Conservation (phyloP, 345 rosid species). For the Draba incana region DNA sequence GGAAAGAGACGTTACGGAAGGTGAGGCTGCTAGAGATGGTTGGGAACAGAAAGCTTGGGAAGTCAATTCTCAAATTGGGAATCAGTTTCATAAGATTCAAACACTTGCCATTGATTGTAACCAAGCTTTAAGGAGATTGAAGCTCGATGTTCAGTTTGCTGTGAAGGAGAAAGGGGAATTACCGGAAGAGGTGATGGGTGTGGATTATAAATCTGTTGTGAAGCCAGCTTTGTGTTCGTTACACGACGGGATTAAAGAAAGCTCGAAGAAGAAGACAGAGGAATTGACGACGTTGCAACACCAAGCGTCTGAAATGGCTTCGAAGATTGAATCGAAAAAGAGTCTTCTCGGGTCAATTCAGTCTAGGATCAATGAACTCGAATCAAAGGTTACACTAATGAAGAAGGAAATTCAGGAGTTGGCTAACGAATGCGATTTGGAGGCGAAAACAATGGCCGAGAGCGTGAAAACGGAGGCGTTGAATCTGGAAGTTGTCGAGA, state of each 20-base stretch:
- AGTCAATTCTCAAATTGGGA: constrained; percentile 49
- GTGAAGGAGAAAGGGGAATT: constrained; percentile 61
- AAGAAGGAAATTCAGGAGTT: constrained; percentile 64
- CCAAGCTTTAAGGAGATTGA: constrained; percentile 71
- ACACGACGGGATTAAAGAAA: constrained; percentile 54
- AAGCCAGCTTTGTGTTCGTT: constrained; percentile 64
- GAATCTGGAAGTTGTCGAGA: constrained; percentile 60
- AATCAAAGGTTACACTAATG: constrained; percentile 51
- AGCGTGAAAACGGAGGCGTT: constrained; percentile 55
- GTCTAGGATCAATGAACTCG: constrained; percentile 61
- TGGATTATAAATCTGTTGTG: constrained; percentile 66
- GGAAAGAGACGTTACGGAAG: constrained; percentile 76
- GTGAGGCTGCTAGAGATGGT: constrained; percentile 60
- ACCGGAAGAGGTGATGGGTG: constrained; percentile 74
- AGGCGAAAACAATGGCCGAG: constrained; percentile 63
- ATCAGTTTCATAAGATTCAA: constrained; percentile 70
- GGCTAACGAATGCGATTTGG: constrained; percentile 50
- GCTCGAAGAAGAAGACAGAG: constrained; percentile 57
- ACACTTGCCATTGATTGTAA: constrained; percentile 72
- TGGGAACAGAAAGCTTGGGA: constrained; percentile 92
- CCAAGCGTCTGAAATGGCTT: constrained; percentile 55
- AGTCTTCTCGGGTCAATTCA: constrained; percentile 47
- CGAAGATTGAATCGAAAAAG: constrained; percentile 57
- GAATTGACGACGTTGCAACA: constrained; percentile 59
- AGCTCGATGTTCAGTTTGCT: constrained; percentile 62